Evolutionary conservation across 331 rosid genomes (phyloP), one percentile per base, ranked within the genome.

Genomic region (Prunus yedoensis): DNA sequence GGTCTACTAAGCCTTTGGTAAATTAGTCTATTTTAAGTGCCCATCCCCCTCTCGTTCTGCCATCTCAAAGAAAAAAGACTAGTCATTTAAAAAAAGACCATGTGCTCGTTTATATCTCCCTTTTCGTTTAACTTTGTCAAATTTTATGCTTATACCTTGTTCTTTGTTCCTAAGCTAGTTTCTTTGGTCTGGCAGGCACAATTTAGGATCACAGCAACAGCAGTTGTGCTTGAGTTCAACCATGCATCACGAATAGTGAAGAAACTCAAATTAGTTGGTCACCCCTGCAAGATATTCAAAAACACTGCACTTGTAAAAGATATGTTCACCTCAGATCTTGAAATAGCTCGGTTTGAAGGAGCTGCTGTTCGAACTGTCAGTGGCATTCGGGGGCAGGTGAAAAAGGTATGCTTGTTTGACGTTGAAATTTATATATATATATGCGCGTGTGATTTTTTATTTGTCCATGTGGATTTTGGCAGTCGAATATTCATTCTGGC

Each of bases 261-360:
- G 91, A 94, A 94, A 88, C 84, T 94, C 80, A 94, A 94, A 88
- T 86, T 94, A 84, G 96, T 89, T 77, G 99, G 99, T 61, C 74
- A 86, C 79, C 97, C 97, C 41, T 83, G 93, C 89, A 94, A 94
- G 88, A 90, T 94, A 73, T 94, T 90, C 85, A 94, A 94, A 87
- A 94, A 94, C 80, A 94, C 97, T 28, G 96, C 99, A 66, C 84
- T 90, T 81, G 85, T 94, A 73, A 94, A 83, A 83, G 93, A 94
- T 68, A 94, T 94, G 99, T 94, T 94, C 71, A 90, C 92, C 65
- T 94, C 97, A 5, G 91, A 94, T 88, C 97, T 90, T 74, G 99
- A 94, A 85, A 80, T 92, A 80, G 96, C 99, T 83, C 88, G 92
- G 63, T 94, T 90, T 84, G 99, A 90, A 90, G 97, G 99, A 70